phyloP scores from a whole-genome alignment of 306 rosid genomes.

The Medicago truncatula region MtrunA17r5.0-ANR NC_053042.1:45055501-45056000 shows the following conservation, averaged over 20 bases:
- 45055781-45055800: slow-evolving; percentile 5
- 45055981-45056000: slow-evolving; percentile 78
- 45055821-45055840: slow-evolving; percentile 12
- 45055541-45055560: not conserved
- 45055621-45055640: slow-evolving; percentile 6
- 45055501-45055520: not conserved
- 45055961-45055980: slow-evolving; percentile 61
- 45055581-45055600: slow-evolving; percentile 22
- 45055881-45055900: slow-evolving; percentile 96
- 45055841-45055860: slow-evolving; percentile 14
- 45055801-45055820: slow-evolving; percentile 21
- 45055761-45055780: not conserved
- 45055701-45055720: slow-evolving; percentile 22
- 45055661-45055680: slow-evolving; percentile 2
- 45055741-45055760: slow-evolving; percentile 16
- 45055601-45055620: not conserved
- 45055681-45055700: not conserved
- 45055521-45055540: slow-evolving; percentile 25
- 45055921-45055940: slow-evolving; percentile 74
- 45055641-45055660: slow-evolving; percentile 14
- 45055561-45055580: not conserved
- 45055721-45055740: not conserved
- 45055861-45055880: slow-evolving; percentile 32
- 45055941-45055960: slow-evolving; percentile 69
- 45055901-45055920: slow-evolving; percentile 93